phyloP scores from a whole-genome alignment of 1,284 basidiomycete genomes.

The Pulveroboletus sp. region DNA sequence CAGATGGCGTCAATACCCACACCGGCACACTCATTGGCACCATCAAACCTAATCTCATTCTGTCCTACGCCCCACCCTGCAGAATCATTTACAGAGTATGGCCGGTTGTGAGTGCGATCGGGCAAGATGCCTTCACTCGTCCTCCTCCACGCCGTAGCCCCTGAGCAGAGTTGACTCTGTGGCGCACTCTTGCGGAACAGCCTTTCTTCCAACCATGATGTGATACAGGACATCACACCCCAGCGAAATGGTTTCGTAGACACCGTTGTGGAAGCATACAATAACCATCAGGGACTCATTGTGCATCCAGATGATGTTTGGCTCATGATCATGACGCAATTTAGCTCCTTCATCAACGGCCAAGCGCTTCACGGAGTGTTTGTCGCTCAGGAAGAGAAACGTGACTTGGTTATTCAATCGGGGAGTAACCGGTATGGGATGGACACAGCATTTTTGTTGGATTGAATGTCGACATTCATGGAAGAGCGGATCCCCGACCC shows the following conservation, averaged over 20 bases:
- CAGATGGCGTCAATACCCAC: conserved; percentile 6
- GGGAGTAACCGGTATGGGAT: conserved; percentile 28
- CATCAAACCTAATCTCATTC: conserved; percentile 20
- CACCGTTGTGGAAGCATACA: conserved; percentile 38
- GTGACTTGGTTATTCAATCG: conserved; percentile 30
- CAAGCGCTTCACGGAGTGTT: conserved; percentile 39
- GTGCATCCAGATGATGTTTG: conserved; percentile 44
- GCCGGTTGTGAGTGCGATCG: conserved; percentile 25
- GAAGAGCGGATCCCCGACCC: conserved; percentile 37
- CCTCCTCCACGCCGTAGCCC: conserved; percentile 22
- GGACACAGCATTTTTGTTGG: conserved; percentile 27
- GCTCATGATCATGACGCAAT: conserved; percentile 43
- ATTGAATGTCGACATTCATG: conserved; percentile 35
- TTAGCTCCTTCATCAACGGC: conserved; percentile 42
- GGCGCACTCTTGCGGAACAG: conserved; percentile 27
- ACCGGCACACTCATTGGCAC: background rate
- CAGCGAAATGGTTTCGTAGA: conserved; percentile 36
- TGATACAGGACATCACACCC: conserved; percentile 27
- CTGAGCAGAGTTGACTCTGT: conserved; percentile 19
- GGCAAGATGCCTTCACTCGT: conserved; percentile 18
- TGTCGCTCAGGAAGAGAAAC: conserved; percentile 38
- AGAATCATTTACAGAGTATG: conserved; percentile 30
- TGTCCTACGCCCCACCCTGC: conserved; percentile 21
- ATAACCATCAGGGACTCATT: conserved; percentile 35
- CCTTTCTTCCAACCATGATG: conserved; percentile 19